Evolutionary conservation across 2,329 filamentous ascomycete genomes (phyloP), one percentile per base, ranked within the genome.

Genomic region (Rutstroemia sp.): DNA sequence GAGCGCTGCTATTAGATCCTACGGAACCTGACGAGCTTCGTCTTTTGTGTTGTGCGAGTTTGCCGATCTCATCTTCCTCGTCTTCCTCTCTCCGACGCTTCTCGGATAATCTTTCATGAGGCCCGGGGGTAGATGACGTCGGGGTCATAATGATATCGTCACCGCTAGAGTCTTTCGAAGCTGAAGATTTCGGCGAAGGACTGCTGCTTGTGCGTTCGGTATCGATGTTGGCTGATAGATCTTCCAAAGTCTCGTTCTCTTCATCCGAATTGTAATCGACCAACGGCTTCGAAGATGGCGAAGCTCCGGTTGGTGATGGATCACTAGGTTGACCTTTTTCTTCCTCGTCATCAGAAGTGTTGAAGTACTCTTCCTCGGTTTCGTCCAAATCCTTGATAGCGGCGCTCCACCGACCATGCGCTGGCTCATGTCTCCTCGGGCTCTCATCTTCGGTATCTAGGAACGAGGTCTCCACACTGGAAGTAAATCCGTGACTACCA

Each of bases 211-310:
- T 56, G 12, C 42, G 48, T 21, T 49, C 51, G 25, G 46, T 23
- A 16, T 54, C 37, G 38, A 60, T 66, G 6, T 64, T 64, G 7
- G 69, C 58, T 62, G 73, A 61, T 58, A 68, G 60, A 66, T 77
- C 63, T 56, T 85, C 78, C 45, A 80, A 74, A 66, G 86, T 84
- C 71, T 87, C 84, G 12, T 80, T 83, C n/a, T 94, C 89, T 58
- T 96, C 92, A 63, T 96, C 92, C 39, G 95, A 95, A 0, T 86
- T 83, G 68, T 99, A 99, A 69, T 96, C 89, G 37, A 99, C 94
- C 21, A 97, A 75, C 1, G 88, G 88, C 67, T 87, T 90, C 51
- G 80, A 72, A 8, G 80, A 72, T 0, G 84, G 77, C 19, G 83
- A 81, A 14, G 79, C 78, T 23, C 84, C 88, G 63, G 91, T 92